phyloP scores from a whole-genome alignment of 2,329 filamentous ascomycete species.

The Paraconiothyrium sp. region DNA sequence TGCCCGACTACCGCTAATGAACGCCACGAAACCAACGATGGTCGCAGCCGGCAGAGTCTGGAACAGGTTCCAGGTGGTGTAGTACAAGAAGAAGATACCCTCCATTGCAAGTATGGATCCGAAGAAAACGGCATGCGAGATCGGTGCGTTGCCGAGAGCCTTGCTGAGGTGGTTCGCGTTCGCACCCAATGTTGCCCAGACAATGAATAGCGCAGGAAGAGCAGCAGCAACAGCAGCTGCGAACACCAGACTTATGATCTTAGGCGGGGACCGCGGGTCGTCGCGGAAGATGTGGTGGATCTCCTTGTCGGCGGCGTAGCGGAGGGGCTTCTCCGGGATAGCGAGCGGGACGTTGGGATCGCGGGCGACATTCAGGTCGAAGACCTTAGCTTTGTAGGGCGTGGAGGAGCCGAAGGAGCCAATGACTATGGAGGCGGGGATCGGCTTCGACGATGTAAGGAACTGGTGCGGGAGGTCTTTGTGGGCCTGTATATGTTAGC shows the following conservation, averaged over 20 bases:
- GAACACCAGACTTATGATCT: conserved; percentile 82
- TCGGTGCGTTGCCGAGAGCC: conserved; percentile 77
- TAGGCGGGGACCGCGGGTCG: conserved; percentile 82
- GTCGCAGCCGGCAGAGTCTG: conserved; percentile 80
- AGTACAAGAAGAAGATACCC: conserved; percentile 93
- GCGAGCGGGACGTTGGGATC: conserved; percentile 70
- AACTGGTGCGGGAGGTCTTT: conserved; percentile 90
- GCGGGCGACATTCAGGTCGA: conserved; percentile 73
- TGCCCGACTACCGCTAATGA: conserved; percentile 88
- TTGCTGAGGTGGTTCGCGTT: conserved; percentile 81
- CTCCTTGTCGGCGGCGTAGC: conserved; percentile 84
- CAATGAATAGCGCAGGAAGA: conserved; percentile 75
- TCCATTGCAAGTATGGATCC: conserved; percentile 89
- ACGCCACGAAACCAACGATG: conserved; percentile 74
- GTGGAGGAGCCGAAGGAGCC: conserved; percentile 83
- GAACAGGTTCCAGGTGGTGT: conserved; percentile 90
- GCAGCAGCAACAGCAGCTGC: conserved; percentile 75
- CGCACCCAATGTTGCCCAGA: conserved; percentile 81
- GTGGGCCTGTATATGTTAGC: conserved; percentile 70
- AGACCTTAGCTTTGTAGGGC: conserved; percentile 74
- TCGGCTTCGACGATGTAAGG: conserved; percentile 70
- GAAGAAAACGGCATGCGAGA: conserved; percentile 86
- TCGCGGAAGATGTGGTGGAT: conserved; percentile 91
- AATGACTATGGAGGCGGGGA: conserved; percentile 83
- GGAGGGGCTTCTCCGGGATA: conserved; percentile 72